phyloP scores from a whole-genome alignment of 371 early-diverging fungal species.

The Rhizopus delemar region DNA sequence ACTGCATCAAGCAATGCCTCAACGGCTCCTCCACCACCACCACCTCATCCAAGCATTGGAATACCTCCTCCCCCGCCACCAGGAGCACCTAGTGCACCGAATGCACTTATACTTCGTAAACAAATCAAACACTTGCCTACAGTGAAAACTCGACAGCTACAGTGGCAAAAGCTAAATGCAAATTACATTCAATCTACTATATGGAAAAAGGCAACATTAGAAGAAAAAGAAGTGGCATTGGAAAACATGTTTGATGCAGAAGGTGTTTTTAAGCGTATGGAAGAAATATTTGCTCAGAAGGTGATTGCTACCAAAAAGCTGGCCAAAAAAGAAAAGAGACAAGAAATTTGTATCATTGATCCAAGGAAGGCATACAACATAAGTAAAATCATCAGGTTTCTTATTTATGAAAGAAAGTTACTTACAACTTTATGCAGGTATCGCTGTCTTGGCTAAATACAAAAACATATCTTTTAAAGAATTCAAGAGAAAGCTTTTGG shows the following conservation, averaged over 20 bases:
- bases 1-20: not conserved
- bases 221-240: conserved; percentile 47
- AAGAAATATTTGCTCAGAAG: conserved; percentile 78
- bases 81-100: conserved; percentile 3
- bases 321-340: conserved; percentile 34
- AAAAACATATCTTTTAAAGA: conserved; percentile 67
- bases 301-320: conserved; percentile 41
- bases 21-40: conserved; percentile 5
- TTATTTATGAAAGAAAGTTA: too few relatives aligned
- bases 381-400: conserved; percentile 45
- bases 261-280: conserved; percentile 72
- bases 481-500: conserved; percentile 62
- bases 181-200: conserved; percentile 58
- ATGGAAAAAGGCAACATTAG: conserved; percentile 41
- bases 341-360: conserved; percentile 71
- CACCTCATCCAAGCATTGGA: conserved; percentile 21
- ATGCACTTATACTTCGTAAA: conserved; percentile 43
- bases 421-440: conserved; percentile 44
- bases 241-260: conserved; percentile 48
- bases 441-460: conserved; percentile 69
- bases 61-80: conserved; percentile 14
- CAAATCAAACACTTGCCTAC: conserved; percentile 63
- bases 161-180: conserved; percentile 84
- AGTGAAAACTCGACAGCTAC: conserved; percentile 76
- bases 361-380: conserved; percentile 77